Conservation (phyloP, 2,329 filamentous ascomycete species). For the Tolypocladium nubicola region DNA sequence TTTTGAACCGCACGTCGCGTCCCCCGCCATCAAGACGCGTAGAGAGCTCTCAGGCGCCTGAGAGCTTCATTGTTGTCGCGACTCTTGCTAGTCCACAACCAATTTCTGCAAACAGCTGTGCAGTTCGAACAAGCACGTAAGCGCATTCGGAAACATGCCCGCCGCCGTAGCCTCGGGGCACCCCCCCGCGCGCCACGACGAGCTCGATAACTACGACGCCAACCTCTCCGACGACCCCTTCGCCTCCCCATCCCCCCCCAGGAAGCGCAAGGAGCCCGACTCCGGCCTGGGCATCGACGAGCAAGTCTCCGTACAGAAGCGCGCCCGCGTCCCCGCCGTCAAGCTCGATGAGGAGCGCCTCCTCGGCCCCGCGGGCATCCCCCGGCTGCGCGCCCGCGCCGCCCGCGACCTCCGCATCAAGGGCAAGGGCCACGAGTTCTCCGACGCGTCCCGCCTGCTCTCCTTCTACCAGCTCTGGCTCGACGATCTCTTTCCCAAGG, state of each 20-base stretch:
- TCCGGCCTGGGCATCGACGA: slow-evolving; percentile 69
- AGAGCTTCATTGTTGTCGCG: not conserved
- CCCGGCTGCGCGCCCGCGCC: slow-evolving; percentile 60
- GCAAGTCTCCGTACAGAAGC: slow-evolving; percentile 73
- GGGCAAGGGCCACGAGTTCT: slow-evolving; percentile 93
- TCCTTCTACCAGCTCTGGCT: slow-evolving; percentile 95
- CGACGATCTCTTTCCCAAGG: slow-evolving; percentile 89
- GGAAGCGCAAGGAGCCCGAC: slow-evolving; percentile 38
- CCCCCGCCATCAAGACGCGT: slow-evolving; percentile 8
- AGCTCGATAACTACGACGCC: slow-evolving; percentile 68
- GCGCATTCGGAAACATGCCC: slow-evolving; percentile 8
- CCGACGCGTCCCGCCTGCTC: slow-evolving; percentile 70
- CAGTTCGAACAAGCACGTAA: not conserved
- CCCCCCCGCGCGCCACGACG: slow-evolving; percentile 33
- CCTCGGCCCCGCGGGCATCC: slow-evolving; percentile 75
- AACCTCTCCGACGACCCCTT: slow-evolving; percentile 38
- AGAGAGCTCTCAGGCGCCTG: not conserved
- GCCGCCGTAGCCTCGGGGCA: slow-evolving; percentile 10
- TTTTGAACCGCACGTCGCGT: slow-evolving; percentile 1
- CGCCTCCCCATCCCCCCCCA: slow-evolving; percentile 30
- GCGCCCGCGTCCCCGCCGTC: slow-evolving; percentile 57
- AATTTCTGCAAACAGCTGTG: not conserved
- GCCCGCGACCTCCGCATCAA: slow-evolving; percentile 66
- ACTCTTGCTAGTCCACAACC: not conserved
- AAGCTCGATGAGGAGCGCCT: slow-evolving; percentile 80